Base-by-base conservation (phyloP, 352 stramenopile species). In the Pilasporangium apinafurcum region DNA sequence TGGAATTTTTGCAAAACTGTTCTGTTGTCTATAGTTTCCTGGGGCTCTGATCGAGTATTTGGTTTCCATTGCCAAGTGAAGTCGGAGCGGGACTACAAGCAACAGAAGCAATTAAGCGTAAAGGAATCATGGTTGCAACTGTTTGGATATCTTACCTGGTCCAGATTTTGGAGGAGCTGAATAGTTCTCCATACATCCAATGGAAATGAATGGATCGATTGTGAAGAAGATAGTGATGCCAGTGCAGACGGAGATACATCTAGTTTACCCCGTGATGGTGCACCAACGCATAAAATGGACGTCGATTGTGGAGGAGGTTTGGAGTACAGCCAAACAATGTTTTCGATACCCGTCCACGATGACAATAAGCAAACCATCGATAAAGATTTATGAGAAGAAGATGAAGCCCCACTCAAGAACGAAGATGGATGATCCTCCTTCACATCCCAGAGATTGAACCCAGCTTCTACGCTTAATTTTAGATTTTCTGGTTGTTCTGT, bases 331-430 rank as follows among this genome's bases (percentile, higher is more conserved):
- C 36, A 37, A 18, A 28, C 35, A 8, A 57, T 27, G 20, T 53
- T 53, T 37, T 57, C 50, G 25, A 57, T 47, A 8, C 50, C 50
- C 4, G 24, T 46, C 50, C 50, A 57, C 4, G 43, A 48, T 4
- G 50, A 48, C 6, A 57, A 39, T 17, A 57, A 31, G 8, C n/a
- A n/a, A n/a, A n/a, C n/a, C n/a, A n/a, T n/a, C n/a, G n/a, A n/a
- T n/a, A n/a, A n/a, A n/a, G n/a, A n/a, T n/a, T n/a, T n/a, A n/a
- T n/a, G n/a, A n/a, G n/a, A n/a, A n/a, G n/a, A n/a, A n/a, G n/a
- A n/a, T n/a, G n/a, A n/a, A n/a, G n/a, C n/a, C n/a, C n/a, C n/a
- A n/a, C n/a, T n/a, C n/a, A n/a, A n/a, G n/a, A n/a, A n/a, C n/a
- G n/a, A n/a, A n/a, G n/a, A n/a, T n/a, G n/a, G n/a, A n/a, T n/a